phyloP scores from a whole-genome alignment of 1,139 yeast genomes.

The Scheffersomyces lignicola region DNA sequence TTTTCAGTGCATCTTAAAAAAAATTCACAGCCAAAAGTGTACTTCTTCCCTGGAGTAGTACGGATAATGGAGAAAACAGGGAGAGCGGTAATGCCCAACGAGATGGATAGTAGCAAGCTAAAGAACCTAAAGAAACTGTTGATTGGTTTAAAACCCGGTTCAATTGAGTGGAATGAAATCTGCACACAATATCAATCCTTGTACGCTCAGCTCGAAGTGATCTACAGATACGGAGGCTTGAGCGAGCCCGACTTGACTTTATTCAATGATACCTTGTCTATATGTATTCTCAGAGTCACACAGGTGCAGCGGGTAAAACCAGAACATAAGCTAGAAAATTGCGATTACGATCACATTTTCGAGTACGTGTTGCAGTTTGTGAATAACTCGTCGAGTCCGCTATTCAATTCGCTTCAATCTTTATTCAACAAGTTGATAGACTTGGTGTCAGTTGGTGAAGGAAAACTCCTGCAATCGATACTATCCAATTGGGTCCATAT shows the following conservation, averaged over 20 bases:
- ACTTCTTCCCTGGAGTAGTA: too few relatives aligned
- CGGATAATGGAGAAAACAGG: too few relatives aligned
- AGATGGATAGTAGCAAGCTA: background rate
- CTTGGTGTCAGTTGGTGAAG: slow-evolving; percentile 24
- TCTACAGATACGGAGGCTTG: slow-evolving; percentile 5
- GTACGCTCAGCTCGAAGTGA: slow-evolving; percentile 5
- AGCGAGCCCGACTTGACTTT: slow-evolving; percentile 13
- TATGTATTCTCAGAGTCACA: slow-evolving; percentile 61
- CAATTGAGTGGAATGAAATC: background rate
- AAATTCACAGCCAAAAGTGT: background rate
- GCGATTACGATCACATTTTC: slow-evolving; percentile 25
- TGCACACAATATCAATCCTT: background rate
- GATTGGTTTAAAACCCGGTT: background rate
- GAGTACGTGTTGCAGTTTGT: slow-evolving; percentile 64
- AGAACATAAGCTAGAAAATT: background rate
- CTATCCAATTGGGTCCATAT: background rate
- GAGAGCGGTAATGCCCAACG: too few relatives aligned
- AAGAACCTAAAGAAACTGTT: background rate
- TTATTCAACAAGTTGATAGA: slow-evolving; percentile 53
- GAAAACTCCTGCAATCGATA: background rate
- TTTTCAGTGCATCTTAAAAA: too few relatives aligned
- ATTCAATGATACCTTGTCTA: slow-evolving; percentile 59
- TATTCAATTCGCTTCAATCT: slow-evolving; percentile 66
- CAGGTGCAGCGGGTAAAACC: slow-evolving; percentile 23
- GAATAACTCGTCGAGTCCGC: slow-evolving; percentile 69